These are phyloP conservation scores for Coix lacrymajobi DNA, from an alignment of 176 grass and related monocot genomes.

Conservation along the genomic window DNA sequence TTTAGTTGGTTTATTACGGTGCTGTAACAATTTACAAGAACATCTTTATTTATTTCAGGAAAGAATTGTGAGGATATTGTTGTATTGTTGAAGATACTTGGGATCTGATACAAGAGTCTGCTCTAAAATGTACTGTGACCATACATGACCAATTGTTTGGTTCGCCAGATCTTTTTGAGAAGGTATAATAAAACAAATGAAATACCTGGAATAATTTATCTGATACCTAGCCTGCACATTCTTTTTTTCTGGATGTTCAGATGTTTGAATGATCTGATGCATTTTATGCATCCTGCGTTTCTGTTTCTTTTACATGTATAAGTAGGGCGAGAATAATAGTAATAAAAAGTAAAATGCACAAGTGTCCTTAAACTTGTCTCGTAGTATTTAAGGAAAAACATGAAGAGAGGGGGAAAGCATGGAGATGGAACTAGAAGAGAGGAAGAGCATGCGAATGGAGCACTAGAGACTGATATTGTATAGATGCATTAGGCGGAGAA, in stretches of 20 bases:
- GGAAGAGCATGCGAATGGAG: no score
- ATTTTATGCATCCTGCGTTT: not conserved
- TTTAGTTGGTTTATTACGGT: no score
- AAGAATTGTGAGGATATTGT: conserved; percentile 40
- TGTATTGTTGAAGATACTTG: conserved; percentile 49
- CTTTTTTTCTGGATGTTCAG: not conserved
- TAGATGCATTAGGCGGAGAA: no score
- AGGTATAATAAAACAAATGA: conserved; percentile 39
- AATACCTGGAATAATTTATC: not conserved
- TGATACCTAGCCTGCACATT: not conserved
- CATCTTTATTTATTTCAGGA: conserved; percentile 56
- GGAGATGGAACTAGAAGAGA: no score
- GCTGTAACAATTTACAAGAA: no score
- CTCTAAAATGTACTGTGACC: conserved; percentile 52
- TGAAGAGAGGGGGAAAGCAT: no score
- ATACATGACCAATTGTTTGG: conserved; percentile 85
- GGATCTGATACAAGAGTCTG: conserved; percentile 66
- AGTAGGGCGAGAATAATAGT: not conserved
- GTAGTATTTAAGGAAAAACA: no score
- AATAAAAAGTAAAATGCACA: not conserved
- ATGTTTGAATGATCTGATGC: not conserved
- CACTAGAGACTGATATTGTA: no score
- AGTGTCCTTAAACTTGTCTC: not conserved
- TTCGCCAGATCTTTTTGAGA: conserved; percentile 61
- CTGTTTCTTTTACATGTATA: not conserved